These are phyloP conservation scores for Chalciporus pseudorubinellus DNA, from an alignment of 768 basidiomycete species.

Conservation along the genomic window DNA sequence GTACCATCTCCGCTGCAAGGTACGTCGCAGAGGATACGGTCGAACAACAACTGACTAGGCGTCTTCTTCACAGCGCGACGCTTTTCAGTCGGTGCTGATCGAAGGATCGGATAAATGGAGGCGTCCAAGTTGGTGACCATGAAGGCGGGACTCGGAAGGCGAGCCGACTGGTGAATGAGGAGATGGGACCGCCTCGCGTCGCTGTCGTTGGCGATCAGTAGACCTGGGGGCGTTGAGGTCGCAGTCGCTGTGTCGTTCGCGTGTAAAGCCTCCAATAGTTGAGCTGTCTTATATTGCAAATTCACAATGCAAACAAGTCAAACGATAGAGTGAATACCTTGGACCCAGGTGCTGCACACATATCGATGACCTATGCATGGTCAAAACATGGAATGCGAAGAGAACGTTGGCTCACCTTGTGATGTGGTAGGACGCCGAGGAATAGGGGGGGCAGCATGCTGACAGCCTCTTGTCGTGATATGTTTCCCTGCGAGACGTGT, in stretches of 20 bases:
- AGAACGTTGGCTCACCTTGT: constrained; percentile 49
- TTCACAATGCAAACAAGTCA: neutral
- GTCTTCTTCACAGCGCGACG: constrained; percentile 37
- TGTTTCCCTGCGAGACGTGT: constrained; percentile 68
- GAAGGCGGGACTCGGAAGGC: constrained; percentile 86
- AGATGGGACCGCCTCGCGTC: constrained; percentile 94
- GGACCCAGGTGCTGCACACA: constrained; percentile 98
- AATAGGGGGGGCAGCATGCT: constrained; percentile 99
- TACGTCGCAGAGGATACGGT: constrained; percentile 94
- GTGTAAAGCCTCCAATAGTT: constrained; percentile 94
- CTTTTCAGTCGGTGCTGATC: constrained; percentile 21
- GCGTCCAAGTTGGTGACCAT: constrained; percentile 98
- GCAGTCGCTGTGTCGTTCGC: constrained; percentile 64
- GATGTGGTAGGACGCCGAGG: constrained; percentile 91
- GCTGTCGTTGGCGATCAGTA: constrained; percentile 93
- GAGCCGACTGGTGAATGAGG: constrained; percentile 95
- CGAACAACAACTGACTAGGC: constrained; percentile 67
- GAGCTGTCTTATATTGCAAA: constrained; percentile 64
- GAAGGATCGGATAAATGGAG: constrained; percentile 74
- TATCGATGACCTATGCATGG: constrained; percentile 72
- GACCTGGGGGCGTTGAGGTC: constrained; percentile 72
- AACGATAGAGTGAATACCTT: constrained; percentile 51
- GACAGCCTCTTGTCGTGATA: constrained; percentile 95
- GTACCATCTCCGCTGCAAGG: constrained; percentile 99
- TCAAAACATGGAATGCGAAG: neutral